Conservation (phyloP, 306 rosid species). For the Acmispon strigosus region DNA sequence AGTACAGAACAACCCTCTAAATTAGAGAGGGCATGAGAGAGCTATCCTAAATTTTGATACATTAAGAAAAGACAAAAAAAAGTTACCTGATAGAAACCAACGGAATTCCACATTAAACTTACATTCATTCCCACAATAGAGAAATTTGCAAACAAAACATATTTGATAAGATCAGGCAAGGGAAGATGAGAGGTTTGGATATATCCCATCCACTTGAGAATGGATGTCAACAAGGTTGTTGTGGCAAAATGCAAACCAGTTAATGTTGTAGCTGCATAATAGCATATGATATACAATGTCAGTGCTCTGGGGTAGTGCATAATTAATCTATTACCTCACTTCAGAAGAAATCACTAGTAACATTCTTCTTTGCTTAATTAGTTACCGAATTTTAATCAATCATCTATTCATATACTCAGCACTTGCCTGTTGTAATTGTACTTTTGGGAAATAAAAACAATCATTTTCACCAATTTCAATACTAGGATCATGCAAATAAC, state of each 20-base stretch:
- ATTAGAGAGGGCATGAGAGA: not conserved
- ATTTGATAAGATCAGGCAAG: conserved; percentile 54
- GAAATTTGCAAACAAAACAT: conserved; percentile 68
- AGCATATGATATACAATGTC: conserved; percentile 16
- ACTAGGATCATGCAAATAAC: not conserved
- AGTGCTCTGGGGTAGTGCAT: not conserved
- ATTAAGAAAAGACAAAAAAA: not conserved
- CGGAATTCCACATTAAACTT: conserved; percentile 90
- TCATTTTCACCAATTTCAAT: not conserved
- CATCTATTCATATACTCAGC: not conserved
- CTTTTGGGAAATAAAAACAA: not conserved
- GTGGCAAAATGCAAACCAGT: conserved; percentile 78
- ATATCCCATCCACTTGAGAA: conserved; percentile 61
- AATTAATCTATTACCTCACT: not conserved
- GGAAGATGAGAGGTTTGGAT: conserved; percentile 67
- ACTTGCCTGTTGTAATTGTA: not conserved
- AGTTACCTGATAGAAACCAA: conserved; percentile 80
- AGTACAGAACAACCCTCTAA: too few species aligned
- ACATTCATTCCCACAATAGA: conserved; percentile 86
- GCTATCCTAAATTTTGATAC: not conserved
- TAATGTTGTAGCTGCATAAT: conserved; percentile 70
- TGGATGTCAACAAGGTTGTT: conserved; percentile 51
- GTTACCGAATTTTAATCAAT: not conserved
- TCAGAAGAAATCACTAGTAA: not conserved
- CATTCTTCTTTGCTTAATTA: not conserved